A percentile compares a stretch with the other conserved stretches of the same genome.
Evolutionary conservation across 2,329 filamentous ascomycete species (phyloP).

Genomic region (Colletotrichum sp.): DNA sequence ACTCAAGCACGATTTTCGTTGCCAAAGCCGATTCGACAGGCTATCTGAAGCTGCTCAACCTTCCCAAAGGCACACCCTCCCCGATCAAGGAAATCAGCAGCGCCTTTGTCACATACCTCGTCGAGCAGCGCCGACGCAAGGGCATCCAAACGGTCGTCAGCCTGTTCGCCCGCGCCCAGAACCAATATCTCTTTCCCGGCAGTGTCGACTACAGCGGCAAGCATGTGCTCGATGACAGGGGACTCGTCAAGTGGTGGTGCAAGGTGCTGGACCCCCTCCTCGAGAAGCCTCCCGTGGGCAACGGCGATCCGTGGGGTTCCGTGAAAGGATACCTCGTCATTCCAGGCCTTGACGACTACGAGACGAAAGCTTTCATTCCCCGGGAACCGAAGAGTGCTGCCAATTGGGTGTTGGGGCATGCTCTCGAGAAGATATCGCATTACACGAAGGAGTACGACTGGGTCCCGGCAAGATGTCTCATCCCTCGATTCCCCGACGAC

Average conservation of each 20-base stretch:
- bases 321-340: slow-evolving; percentile 85
- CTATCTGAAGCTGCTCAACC: slow-evolving; percentile 71
- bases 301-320: slow-evolving; percentile 41
- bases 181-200: slow-evolving; percentile 93
- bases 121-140: slow-evolving; percentile 68
- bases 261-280: slow-evolving; percentile 81
- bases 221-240: slow-evolving; percentile 90
- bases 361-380: slow-evolving; percentile 82
- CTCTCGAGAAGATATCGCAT: slow-evolving; percentile 70
- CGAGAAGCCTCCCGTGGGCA: slow-evolving; percentile 42
- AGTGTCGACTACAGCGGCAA: slow-evolving; percentile 86
- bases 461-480: slow-evolving; percentile 81
- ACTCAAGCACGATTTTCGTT: slow-evolving; percentile 87
- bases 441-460: slow-evolving; percentile 61
- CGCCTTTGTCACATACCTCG: slow-evolving; percentile 77
- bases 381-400: slow-evolving; percentile 51
- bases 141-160: slow-evolving; percentile 78
- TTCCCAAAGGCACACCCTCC: slow-evolving; percentile 69
- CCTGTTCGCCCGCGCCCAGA: slow-evolving; percentile 89
- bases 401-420: slow-evolving; percentile 73
- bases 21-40: slow-evolving; percentile 98
- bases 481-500: slow-evolving; percentile 93
- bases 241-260: slow-evolving; percentile 96
- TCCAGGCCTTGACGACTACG: slow-evolving; percentile 83
- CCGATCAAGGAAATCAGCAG: slow-evolving; percentile 77